Conservation (phyloP, 176 grass and related monocot species). For the Typha latifolia region DNA sequence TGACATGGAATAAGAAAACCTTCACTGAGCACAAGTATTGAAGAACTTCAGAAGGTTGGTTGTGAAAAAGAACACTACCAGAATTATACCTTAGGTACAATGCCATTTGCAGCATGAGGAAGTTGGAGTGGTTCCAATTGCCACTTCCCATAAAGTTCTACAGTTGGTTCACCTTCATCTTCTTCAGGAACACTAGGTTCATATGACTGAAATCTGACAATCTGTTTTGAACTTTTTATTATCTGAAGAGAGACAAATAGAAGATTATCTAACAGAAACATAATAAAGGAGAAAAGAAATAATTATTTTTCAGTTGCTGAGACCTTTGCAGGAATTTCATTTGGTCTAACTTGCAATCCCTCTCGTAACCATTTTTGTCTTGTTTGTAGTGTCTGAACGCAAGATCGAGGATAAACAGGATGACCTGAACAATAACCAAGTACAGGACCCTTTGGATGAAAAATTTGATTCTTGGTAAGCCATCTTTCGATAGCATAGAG, state of each 20-base stretch:
- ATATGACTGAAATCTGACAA: slow-evolving; percentile 31
- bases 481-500: slow-evolving; percentile 84
- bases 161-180: slow-evolving; percentile 34
- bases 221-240: slow-evolving; percentile 53
- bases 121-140: slow-evolving; percentile 74
- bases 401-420: slow-evolving; percentile 79
- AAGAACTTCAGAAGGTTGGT: slow-evolving; percentile 7
- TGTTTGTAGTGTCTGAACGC: slow-evolving; percentile 74
- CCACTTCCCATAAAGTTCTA: slow-evolving; percentile 86
- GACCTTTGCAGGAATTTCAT: slow-evolving; percentile 71
- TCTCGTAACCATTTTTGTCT: slow-evolving; percentile 75
- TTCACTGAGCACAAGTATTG: background rate
- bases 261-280: slow-evolving; percentile 8
- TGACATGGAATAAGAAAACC: no score
- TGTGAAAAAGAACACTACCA: slow-evolving; percentile 4
- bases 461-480: slow-evolving; percentile 81
- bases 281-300: background rate
- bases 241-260: slow-evolving; percentile 36
- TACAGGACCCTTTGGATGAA: slow-evolving; percentile 77
- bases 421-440: slow-evolving; percentile 80
- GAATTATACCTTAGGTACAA: slow-evolving; percentile 73
- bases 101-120: slow-evolving; percentile 63
- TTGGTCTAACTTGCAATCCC: slow-evolving; percentile 79
- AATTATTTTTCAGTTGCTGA: background rate
- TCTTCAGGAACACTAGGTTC: slow-evolving; percentile 38